A percentile compares a stretch with the other conserved stretches of the same genome.
Conservation (phyloP, 2,329 filamentous ascomycete species). For the Stagonosporopsis vannaccii region DNA sequence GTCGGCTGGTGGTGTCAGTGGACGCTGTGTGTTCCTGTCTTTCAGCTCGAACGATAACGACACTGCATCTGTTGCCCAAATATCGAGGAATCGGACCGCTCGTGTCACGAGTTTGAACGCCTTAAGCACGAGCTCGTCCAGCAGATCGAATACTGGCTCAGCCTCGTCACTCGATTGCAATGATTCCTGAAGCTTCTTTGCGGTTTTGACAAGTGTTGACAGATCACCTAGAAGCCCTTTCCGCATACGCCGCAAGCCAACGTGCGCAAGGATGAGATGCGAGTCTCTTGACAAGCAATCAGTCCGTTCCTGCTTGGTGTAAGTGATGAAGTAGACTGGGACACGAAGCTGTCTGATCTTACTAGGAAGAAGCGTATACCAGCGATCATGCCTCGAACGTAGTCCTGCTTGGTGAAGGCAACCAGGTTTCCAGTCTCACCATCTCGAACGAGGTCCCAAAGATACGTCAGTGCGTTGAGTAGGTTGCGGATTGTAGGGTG, state of each 20-base stretch:
- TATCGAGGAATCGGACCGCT: conserved; percentile 86
- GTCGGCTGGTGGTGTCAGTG: conserved; percentile 51
- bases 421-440: conserved; percentile 76
- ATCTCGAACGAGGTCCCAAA: conserved; percentile 88
- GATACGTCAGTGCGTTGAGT: conserved; percentile 84
- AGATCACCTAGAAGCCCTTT: conserved; percentile 90
- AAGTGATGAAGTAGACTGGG: conserved; percentile 17
- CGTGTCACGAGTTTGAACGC: conserved; percentile 94
- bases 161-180: conserved; percentile 54
- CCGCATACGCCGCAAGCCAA: conserved; percentile 77
- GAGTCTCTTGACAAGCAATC: conserved; percentile 87
- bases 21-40: conserved; percentile 42
- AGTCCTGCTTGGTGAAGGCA: conserved; percentile 89
- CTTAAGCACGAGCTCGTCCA: conserved; percentile 92
- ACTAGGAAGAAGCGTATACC: conserved; percentile 90
- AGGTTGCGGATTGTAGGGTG: conserved; percentile 85
- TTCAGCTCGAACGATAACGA: conserved; percentile 57
- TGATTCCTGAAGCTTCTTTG: conserved; percentile 82
- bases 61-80: conserved; percentile 69
- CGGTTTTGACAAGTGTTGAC: conserved; percentile 85
- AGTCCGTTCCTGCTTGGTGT: conserved; percentile 74
- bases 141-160: conserved; percentile 70
- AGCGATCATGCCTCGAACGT: conserved; percentile 91
- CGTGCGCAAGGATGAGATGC: conserved; percentile 74
- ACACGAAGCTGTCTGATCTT: conserved; percentile 51